Evolutionary conservation across 208 protist species (phyloP).

Genomic region (Tritrichomonas musculus): DNA sequence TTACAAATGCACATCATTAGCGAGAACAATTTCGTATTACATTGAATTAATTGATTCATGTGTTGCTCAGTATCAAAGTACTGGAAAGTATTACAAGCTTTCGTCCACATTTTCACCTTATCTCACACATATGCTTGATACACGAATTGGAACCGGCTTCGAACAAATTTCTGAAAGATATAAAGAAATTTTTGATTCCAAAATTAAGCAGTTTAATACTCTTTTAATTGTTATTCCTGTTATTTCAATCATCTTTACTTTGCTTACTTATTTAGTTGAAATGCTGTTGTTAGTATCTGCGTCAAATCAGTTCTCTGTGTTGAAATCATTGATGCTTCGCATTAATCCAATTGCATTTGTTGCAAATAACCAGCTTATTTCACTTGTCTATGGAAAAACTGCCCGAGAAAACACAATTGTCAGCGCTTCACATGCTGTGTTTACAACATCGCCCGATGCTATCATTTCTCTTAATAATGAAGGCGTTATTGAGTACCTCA

Average conservation of each 20-base stretch:
- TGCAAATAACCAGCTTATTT: background rate
- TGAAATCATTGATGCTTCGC: background rate
- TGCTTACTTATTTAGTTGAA: background rate
- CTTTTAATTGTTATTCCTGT: background rate
- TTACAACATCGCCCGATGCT: background rate
- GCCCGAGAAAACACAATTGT: background rate
- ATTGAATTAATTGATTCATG: background rate
- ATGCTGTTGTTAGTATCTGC: background rate
- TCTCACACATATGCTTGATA: background rate
- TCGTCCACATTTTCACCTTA: too few species aligned
- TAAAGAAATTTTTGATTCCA: background rate
- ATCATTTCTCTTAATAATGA: background rate
- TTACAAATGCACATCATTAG: conserved; percentile 2
- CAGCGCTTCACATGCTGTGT: background rate
- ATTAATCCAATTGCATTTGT: conserved; percentile 16
- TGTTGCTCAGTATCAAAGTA: too few species aligned
- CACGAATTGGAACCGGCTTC: background rate
- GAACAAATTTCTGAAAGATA: background rate
- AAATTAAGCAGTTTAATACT: background rate
- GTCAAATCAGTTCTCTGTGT: background rate
- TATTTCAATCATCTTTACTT: background rate
- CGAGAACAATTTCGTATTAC: background rate
- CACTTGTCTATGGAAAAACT: background rate
- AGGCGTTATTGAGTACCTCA: background rate
- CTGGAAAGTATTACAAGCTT: background rate